A percentile compares a stretch with the other conserved stretches of the same genome.
phyloP scores from a whole-genome alignment of 208 protist species.

The Balamuthia mandrillaris region DNA sequence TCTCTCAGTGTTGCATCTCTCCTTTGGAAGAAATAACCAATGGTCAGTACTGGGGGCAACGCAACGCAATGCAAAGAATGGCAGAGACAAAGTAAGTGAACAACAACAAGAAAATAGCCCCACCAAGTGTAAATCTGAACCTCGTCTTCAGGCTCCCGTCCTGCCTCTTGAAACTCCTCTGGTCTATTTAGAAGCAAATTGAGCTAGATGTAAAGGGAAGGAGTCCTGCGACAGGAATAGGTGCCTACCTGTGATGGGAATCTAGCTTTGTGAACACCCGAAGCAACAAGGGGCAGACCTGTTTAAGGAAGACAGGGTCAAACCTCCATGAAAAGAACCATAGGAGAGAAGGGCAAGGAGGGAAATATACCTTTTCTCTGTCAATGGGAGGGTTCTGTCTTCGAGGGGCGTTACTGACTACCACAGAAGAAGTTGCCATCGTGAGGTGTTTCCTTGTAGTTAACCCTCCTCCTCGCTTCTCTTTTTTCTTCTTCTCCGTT shows the following conservation, averaged over 20 bases:
- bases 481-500: no score
- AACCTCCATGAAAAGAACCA: neutral
- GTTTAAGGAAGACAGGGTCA: neutral
- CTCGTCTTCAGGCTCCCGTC: neutral
- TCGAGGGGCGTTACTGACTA: no score
- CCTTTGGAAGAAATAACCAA: neutral
- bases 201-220: no score
- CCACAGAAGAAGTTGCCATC: no score
- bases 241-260: no score
- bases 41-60: neutral
- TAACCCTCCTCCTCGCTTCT: no score
- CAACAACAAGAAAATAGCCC: neutral
- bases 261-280: neutral
- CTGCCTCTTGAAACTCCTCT: neutral
- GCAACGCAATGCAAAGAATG: neutral
- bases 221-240: no score
- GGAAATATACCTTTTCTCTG: neutral
- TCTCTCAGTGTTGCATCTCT: neutral
- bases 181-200: no score
- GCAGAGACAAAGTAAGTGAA: neutral
- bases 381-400: no score
- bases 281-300: conserved; percentile 1
- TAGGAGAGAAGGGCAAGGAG: neutral
- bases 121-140: conserved; percentile 15
- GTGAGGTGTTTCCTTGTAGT: no score